These are phyloP conservation scores for Neonectria coccinea DNA, from an alignment of 2,329 filamentous ascomycete genomes.

Conservation along the genomic window DNA sequence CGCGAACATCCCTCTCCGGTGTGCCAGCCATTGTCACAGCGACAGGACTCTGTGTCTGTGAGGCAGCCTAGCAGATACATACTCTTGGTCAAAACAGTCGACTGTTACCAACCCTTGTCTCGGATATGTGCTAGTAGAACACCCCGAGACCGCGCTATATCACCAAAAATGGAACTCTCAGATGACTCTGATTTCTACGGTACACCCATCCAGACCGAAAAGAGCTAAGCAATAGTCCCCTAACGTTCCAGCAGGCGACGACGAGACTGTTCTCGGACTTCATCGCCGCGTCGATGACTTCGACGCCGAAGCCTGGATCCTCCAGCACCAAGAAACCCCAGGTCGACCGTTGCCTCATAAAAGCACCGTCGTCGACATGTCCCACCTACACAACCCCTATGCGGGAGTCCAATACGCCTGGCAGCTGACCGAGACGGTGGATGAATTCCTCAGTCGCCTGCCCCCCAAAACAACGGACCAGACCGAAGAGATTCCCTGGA, in stretches of 20 bases:
- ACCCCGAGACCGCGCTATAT: background rate
- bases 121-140: background rate
- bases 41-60: background rate
- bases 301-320: conserved; percentile 60
- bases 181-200: conserved; percentile 70
- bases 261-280: conserved; percentile 60
- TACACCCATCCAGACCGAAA: conserved; percentile 40
- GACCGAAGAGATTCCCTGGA: conserved; percentile 69
- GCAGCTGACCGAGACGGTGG: conserved; percentile 72
- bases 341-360: conserved; percentile 43
- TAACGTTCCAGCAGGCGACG: conserved; percentile 62
- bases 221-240: conserved; percentile 1
- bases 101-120: background rate
- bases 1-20: background rate
- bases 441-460: conserved; percentile 75
- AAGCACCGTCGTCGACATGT: conserved; percentile 33
- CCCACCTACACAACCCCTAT: conserved; percentile 68
- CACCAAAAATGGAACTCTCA: conserved; percentile 51
- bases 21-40: background rate
- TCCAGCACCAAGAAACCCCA: conserved; percentile 42
- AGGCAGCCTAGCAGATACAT: background rate
- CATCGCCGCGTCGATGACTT: conserved; percentile 64
- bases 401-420: conserved; percentile 66
- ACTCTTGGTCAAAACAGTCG: background rate
- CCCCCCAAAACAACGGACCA: conserved; percentile 72